Conservation (phyloP, 345 rosid species). For the Raphanus raphanistrum region DNA sequence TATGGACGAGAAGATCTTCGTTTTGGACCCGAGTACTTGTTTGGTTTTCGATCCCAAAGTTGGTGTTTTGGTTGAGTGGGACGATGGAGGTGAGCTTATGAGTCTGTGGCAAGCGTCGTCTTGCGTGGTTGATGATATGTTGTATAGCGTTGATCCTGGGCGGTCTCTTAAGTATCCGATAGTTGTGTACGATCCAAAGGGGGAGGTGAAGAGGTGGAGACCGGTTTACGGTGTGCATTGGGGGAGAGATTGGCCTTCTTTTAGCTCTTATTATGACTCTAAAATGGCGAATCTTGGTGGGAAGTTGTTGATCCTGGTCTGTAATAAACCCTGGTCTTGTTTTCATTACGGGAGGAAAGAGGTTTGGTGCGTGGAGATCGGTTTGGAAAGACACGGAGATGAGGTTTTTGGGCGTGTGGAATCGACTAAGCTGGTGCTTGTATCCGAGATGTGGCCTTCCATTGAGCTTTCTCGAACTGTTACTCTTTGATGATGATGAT, state of each 20-base stretch:
- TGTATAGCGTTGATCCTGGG: not conserved
- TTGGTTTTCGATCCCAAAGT: not conserved
- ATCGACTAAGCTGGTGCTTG: not conserved
- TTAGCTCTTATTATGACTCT: not conserved
- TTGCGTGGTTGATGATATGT: constrained; percentile 3
- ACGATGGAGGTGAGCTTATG: not conserved
- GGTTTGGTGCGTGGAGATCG: not conserved
- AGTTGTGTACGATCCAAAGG: not conserved
- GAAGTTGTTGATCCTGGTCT: not conserved
- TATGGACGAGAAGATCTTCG: not conserved
- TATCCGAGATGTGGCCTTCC: not conserved
- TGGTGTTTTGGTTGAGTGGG: not conserved
- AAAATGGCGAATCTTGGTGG: constrained; percentile 12
- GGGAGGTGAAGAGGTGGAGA: not conserved
- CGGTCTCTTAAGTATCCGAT: not conserved
- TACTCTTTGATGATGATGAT: constrained; percentile 6
- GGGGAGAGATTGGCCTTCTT: not conserved
- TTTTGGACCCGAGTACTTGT: not conserved
- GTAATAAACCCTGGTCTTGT: not conserved
- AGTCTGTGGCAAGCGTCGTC: not conserved
- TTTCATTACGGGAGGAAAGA: not conserved
- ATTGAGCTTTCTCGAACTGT: not conserved
- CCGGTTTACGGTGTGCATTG: not conserved
- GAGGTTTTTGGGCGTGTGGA: not conserved
- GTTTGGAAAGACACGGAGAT: not conserved